These are phyloP conservation scores for Mycena belliarum DNA, from an alignment of 768 basidiomycete species.

Conservation along the genomic window DNA sequence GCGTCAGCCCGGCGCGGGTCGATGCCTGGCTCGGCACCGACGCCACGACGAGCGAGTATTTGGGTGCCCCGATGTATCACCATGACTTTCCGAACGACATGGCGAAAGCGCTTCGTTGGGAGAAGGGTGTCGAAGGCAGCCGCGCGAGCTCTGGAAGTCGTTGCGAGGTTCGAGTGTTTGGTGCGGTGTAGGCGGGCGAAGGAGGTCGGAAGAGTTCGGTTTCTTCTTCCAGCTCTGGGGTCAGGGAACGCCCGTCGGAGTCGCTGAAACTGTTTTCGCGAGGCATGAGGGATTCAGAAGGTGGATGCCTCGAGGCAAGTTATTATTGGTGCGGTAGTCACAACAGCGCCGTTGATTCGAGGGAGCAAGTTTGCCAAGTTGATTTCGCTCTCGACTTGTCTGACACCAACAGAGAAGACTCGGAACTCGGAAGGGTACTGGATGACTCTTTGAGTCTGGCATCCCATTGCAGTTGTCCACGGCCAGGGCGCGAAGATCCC, in stretches of 20 bases:
- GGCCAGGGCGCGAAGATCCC: too few relatives aligned
- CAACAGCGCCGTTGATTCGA: conserved; percentile 1
- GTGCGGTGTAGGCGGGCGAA: not conserved
- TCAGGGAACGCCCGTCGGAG: conserved; percentile 63
- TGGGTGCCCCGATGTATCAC: conserved; percentile 55
- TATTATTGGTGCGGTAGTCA: not conserved
- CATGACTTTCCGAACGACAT: conserved; percentile 61
- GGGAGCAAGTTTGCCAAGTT: too few relatives aligned
- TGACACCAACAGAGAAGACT: too few relatives aligned
- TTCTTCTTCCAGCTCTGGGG: conserved; percentile 59
- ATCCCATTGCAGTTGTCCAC: too few relatives aligned
- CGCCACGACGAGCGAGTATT: conserved; percentile 26
- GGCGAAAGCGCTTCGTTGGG: conserved; percentile 55
- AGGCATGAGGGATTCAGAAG: conserved; percentile 42
- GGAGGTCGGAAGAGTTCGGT: conserved; percentile 22
- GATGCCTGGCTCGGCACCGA: conserved; percentile 74
- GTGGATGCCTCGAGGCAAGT: not conserved
- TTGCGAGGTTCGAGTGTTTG: too few relatives aligned
- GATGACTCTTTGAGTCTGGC: too few relatives aligned
- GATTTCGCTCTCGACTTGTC: too few relatives aligned
- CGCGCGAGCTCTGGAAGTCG: too few relatives aligned
- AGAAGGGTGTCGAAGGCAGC: conserved; percentile 16
- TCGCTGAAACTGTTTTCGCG: conserved; percentile 70
- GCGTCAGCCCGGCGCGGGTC: conserved; percentile 64
- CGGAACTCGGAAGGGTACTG: too few relatives aligned